Evolutionary conservation across 2,329 filamentous ascomycete genomes (phyloP), one percentile per base, ranked within the genome.

Genomic region (Diatrype stigma): DNA sequence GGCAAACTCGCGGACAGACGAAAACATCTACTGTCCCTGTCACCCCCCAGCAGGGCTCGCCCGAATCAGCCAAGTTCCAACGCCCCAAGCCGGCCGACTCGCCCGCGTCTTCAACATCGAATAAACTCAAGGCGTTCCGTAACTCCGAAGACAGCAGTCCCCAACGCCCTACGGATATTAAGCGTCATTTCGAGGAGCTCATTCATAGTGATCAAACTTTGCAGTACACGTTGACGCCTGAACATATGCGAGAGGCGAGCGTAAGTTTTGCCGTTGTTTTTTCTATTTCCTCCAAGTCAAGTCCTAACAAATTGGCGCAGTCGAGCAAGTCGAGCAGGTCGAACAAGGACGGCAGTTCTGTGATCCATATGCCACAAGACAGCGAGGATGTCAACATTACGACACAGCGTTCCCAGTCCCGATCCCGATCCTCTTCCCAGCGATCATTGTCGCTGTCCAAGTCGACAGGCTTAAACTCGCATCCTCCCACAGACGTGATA

Each of bases 171-270:
- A 80, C 82, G 44, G 81, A 85, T 51, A 81, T 86, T 46, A 80
- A 82, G 10, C 82, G 80, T 45, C 84, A 87, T 59, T 86, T 94
- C 61, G 89, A 94, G 63, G 80, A 91, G 59, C 75, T 93, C 47
- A 92, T 94, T 55, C 83, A 89, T 51, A 91, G 89, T 66, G 86
- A 90, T 60, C 83, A 91, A 64, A 93, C 89, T 1, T 85, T 93
- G 42, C 89, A 89, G 60, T 93, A 87, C 66, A 93, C 89, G 2
- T 75, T 93, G 26, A 94, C 89, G 0, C 89, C 89, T 0, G 84
- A 88, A 63, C 89, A 79, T 59, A 89, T 93, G 80, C 85, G 87
- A 54, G 81, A 89, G 57, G 84, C 89, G 60, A 84, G 89, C 67
- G 86, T 89, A 72, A 72, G 81, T 74, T 35, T 46, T 28, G 17